phyloP scores from a whole-genome alignment of 2,329 filamentous ascomycete genomes.

The Pseudogymnoascus sp. region DNA sequence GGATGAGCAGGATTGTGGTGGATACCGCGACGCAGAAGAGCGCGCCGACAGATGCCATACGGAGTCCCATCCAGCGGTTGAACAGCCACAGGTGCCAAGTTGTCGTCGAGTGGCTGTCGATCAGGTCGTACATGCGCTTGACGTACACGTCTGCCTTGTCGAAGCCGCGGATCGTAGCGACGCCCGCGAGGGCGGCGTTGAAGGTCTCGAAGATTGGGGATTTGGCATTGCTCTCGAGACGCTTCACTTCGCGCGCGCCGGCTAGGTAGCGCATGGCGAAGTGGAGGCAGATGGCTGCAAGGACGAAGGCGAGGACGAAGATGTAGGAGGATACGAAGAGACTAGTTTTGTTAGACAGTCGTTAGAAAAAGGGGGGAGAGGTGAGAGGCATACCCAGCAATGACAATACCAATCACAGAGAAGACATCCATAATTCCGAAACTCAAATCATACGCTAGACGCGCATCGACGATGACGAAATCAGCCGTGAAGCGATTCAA shows the following conservation, averaged over 20 bases:
- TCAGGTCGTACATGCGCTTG: constrained; percentile 59
- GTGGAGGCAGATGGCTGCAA: constrained; percentile 51
- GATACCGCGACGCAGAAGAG: constrained; percentile 61
- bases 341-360: constrained; percentile 19
- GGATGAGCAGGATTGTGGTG: constrained; percentile 53
- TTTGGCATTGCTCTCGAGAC: constrained; percentile 69
- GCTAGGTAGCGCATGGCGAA: constrained; percentile 57
- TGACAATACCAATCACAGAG: constrained; percentile 56
- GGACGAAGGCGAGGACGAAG: constrained; percentile 51
- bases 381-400: constrained; percentile 42
- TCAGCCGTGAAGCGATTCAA: constrained; percentile 74
- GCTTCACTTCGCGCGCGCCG: constrained; percentile 68
- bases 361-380: neutral
- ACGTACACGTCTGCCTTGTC: constrained; percentile 61
- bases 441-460: constrained; percentile 55
- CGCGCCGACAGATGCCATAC: constrained; percentile 63
- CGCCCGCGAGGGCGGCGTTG: constrained; percentile 62
- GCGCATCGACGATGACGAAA: constrained; percentile 66
- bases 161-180: constrained; percentile 70
- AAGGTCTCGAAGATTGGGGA: constrained; percentile 78
- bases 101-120: constrained; percentile 61
- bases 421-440: constrained; percentile 55
- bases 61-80: constrained; percentile 70
- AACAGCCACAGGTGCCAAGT: constrained; percentile 65
- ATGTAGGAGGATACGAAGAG: constrained; percentile 62